A percentile compares a stretch with the other conserved stretches of the same genome.
phyloP scores from a whole-genome alignment of 257 asterid species.

The Solanum etuberosum region DNA sequence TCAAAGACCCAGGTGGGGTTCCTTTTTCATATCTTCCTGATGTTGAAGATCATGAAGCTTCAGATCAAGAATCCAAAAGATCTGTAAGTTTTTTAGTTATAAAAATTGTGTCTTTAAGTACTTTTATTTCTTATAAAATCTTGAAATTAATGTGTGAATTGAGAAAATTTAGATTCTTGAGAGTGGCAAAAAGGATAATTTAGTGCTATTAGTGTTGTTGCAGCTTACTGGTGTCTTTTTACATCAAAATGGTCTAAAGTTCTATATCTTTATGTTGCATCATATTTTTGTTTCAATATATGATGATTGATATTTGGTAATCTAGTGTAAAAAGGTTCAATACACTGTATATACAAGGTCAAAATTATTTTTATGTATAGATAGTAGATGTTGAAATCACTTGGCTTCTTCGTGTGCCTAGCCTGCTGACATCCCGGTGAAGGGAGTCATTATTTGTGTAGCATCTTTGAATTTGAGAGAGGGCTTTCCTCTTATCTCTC shows the following conservation, averaged over 20 bases:
- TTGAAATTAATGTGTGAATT: neutral
- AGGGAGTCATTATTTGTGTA: neutral
- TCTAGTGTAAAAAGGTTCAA: neutral
- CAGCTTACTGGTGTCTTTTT: neutral
- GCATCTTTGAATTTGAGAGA: neutral
- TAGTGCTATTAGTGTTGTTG: neutral
- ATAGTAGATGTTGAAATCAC: neutral
- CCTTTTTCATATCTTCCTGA: constrained; percentile 44
- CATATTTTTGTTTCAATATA: neutral
- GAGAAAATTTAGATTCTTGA: neutral
- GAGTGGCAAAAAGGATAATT: neutral
- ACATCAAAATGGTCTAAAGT: neutral
- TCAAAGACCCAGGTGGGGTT: constrained; percentile 57
- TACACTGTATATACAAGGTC: neutral
- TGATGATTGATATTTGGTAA: neutral
- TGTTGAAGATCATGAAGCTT: constrained; percentile 18
- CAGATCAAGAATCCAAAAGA: constrained; percentile 26
- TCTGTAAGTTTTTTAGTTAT: constrained; percentile 10
- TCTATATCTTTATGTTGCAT: neutral
- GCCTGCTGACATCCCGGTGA: neutral
- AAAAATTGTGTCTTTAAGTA: neutral
- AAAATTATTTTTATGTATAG: no score
- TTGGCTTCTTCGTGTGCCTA: neutral
- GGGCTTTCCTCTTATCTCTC: neutral
- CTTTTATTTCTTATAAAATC: neutral